These are phyloP conservation scores for Leccinum uliginosum DNA, from an alignment of 768 basidiomycete species.

Conservation along the genomic window DNA sequence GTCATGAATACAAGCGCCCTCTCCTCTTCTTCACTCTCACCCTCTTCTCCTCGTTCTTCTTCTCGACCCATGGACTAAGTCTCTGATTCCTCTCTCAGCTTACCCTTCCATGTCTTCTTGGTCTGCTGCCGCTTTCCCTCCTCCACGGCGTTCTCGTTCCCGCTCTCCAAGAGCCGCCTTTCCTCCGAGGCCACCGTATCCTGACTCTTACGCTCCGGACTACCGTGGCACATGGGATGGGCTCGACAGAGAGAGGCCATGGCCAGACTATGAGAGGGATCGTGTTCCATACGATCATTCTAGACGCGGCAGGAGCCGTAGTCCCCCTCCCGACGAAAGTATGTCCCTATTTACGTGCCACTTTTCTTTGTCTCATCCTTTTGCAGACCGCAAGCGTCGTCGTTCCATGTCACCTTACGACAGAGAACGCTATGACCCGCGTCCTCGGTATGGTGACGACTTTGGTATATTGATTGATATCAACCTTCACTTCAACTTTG, in stretches of 20 bases:
- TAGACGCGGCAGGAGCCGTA: constrained; percentile 73
- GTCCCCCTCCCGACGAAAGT: constrained; percentile 71
- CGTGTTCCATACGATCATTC: constrained; percentile 63
- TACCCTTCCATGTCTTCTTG: constrained; percentile 64
- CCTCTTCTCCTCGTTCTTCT: constrained; percentile 50
- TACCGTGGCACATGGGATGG: constrained; percentile 63
- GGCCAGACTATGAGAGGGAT: constrained; percentile 65
- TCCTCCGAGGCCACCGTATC: constrained; percentile 50
- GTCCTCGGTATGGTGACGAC: constrained; percentile 78
- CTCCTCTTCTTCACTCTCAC: constrained; percentile 50
- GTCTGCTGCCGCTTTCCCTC: constrained; percentile 67
- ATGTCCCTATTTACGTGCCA: constrained; percentile 9
- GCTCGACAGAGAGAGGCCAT: constrained; percentile 68
- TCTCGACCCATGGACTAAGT: constrained; percentile 41
- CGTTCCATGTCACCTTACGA: constrained; percentile 74
- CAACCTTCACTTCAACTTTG: background rate
- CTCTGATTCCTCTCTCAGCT: constrained; percentile 47
- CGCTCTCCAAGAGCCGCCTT: constrained; percentile 62
- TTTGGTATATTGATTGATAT: constrained; percentile 51
- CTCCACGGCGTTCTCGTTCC: constrained; percentile 77
- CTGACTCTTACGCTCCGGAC: constrained; percentile 57
- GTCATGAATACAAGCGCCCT: constrained; percentile 75
- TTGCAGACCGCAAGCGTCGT: constrained; percentile 68
- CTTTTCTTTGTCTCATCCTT: constrained; percentile 6
- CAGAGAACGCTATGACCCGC: constrained; percentile 76